phyloP scores from a whole-genome alignment of 2,329 filamentous ascomycete species.

The Exophiala lecanii-corni region DNA sequence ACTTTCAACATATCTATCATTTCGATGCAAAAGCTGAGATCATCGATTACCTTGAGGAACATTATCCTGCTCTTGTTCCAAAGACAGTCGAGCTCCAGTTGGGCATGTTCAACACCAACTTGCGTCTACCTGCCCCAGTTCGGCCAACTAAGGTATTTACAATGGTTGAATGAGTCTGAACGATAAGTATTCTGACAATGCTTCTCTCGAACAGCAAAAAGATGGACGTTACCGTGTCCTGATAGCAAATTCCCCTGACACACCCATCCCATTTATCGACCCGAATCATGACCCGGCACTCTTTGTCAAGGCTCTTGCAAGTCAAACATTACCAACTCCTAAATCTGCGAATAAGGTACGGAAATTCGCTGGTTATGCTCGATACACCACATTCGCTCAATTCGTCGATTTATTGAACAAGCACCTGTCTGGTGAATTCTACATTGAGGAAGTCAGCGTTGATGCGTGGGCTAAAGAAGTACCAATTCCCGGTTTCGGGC shows the following conservation, averaged over 20 bases:
- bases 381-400: background rate
- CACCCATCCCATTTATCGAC: constrained; percentile 1
- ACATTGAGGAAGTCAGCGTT: background rate
- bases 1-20: constrained; percentile 14
- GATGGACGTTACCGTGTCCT: background rate
- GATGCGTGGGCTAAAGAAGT: background rate
- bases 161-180: no score
- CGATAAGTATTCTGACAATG: background rate
- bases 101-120: background rate
- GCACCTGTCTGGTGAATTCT: background rate
- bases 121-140: background rate
- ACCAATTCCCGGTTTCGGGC: background rate
- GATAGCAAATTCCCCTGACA: background rate
- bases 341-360: background rate
- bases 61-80: background rate
- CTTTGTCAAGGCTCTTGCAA: background rate
- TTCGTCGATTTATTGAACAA: background rate
- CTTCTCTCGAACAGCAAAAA: background rate
- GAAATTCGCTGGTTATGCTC: background rate
- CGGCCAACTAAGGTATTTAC: background rate
- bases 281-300: background rate
- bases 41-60: background rate
- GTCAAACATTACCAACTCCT: background rate
- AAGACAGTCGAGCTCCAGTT: background rate
- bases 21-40: constrained; percentile 12